phyloP scores from a whole-genome alignment of 805 yeast species.

The Hanseniaspora meyeri region DNA sequence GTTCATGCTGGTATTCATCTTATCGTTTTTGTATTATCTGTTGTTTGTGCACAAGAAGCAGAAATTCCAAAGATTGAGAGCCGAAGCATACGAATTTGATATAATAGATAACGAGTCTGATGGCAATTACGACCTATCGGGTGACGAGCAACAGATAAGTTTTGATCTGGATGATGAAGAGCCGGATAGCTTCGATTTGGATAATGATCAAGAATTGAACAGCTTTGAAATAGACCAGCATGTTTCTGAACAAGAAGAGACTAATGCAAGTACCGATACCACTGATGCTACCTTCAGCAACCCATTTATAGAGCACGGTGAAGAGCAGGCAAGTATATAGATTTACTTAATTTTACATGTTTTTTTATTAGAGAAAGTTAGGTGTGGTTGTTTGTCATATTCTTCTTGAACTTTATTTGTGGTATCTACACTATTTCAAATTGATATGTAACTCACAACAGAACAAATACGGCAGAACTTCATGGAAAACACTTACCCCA shows the following conservation, averaged over 20 bases:
- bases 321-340: neutral
- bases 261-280: no score
- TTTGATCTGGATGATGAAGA: neutral
- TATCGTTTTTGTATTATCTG: conserved; percentile 35
- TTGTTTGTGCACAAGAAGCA: conserved; percentile 33
- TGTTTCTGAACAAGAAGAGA: neutral
- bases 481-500: no score
- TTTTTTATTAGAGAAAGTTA: neutral
- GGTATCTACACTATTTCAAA: no score
- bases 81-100: conserved; percentile 65
- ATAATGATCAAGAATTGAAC: neutral
- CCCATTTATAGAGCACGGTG: neutral
- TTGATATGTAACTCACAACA: no score
- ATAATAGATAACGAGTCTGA: conserved; percentile 54
- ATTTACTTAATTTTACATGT: neutral
- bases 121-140: conserved; percentile 22
- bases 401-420: no score
- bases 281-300: neutral
- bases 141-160: neutral
- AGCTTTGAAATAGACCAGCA: neutral
- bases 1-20: conserved; percentile 22
- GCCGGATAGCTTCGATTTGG: no score
- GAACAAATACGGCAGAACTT: no score
- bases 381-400: neutral
- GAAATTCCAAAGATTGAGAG: conserved; percentile 44